Evolutionary conservation across 2,329 filamentous ascomycete genomes (phyloP).

Genomic region (Alternaria viburni): DNA sequence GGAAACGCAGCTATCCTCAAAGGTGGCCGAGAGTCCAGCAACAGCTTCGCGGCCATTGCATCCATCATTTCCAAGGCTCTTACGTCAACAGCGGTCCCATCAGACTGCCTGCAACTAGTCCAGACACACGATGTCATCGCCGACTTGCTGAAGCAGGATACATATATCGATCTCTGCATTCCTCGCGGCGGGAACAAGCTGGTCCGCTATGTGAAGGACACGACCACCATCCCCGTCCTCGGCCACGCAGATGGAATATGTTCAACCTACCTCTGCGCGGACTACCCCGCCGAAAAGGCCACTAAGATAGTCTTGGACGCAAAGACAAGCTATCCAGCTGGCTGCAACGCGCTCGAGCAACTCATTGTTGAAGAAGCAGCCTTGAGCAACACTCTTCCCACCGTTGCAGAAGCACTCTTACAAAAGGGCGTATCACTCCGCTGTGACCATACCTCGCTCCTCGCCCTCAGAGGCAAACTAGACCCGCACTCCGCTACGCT

Average conservation of each 20-base stretch:
- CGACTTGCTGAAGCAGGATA: slow-evolving; percentile 83
- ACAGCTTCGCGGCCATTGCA: slow-evolving; percentile 93
- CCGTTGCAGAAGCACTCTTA: slow-evolving; percentile 75
- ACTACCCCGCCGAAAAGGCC: slow-evolving; percentile 75
- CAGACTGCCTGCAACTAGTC: slow-evolving; percentile 89
- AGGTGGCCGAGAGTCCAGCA: slow-evolving; percentile 92
- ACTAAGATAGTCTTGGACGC: slow-evolving; percentile 83
- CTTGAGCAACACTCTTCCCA: slow-evolving; percentile 70
- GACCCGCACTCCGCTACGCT: slow-evolving; percentile 49
- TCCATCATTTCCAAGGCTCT: slow-evolving; percentile 82
- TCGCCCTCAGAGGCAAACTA: slow-evolving; percentile 62
- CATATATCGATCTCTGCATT: slow-evolving; percentile 92
- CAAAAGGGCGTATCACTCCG: slow-evolving; percentile 80
- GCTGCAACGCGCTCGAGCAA: slow-evolving; percentile 94
- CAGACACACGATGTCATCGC: slow-evolving; percentile 90
- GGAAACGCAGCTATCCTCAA: slow-evolving; percentile 97
- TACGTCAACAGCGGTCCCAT: slow-evolving; percentile 74
- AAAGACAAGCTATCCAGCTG: slow-evolving; percentile 92
- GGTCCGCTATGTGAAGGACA: slow-evolving; percentile 85
- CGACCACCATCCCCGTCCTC: slow-evolving; percentile 92
- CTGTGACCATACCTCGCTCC: slow-evolving; percentile 75
- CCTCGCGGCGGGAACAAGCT: slow-evolving; percentile 90
- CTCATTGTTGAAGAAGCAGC: slow-evolving; percentile 80
- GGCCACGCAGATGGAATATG: slow-evolving; percentile 96
- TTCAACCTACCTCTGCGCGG: slow-evolving; percentile 80